Base-by-base conservation (phyloP, 1,139 yeast genomes). In the Geotrichum restrictum region DNA sequence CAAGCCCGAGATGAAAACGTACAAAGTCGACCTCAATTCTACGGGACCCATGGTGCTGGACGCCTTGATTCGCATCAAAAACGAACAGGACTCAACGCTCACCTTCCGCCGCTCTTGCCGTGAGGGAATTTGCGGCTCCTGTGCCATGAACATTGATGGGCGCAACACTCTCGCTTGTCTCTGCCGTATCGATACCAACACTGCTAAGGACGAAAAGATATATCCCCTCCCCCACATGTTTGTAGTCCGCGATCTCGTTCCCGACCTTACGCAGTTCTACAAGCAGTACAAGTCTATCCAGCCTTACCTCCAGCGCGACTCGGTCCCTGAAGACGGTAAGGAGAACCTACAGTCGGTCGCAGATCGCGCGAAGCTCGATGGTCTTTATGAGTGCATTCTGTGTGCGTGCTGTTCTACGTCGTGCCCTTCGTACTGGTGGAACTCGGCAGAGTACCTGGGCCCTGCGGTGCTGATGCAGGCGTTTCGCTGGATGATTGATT, bases 371-470 rank as follows among this genome's bases (percentile, higher is more conserved):
- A 94, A 93, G 77, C 81, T 93, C 68, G 98, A 93, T 71, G 98
- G 98, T 56, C 76, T 93, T 64, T 93, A 93, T 75, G 98, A 93
- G 75, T 93, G 98, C 78, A 93, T 93, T 65, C 79, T 93, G 69
- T 93, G 98, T 78, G 98, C 98, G 22, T 93, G 98, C 76, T 93
- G 98, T 75, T 91, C 98, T 37, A 94, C 99, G 49, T 83, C 98
- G 33, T 93, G 99, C 78, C 98, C 99, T 51, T 89, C 98, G 6
- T 94, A 94, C 80, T 94, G 99, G 98, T 94, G 99, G 99, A 94
- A 94, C 76, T 96, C 89, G 75, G 96, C 91, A 74, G 95, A 94
- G 77, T 94, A 94, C 76, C 78, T 94, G 66, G 98, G 98, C 56
- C 98, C 98, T 38, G 98, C 98, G 29, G 98, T 93, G 56, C 81